Percentiles rank a stretch among this genome's conserved stretches.
These are phyloP conservation scores for Eurotiales sp. DNA, from an alignment of 2,329 filamentous ascomycete genomes.

Conservation along the genomic window DNA sequence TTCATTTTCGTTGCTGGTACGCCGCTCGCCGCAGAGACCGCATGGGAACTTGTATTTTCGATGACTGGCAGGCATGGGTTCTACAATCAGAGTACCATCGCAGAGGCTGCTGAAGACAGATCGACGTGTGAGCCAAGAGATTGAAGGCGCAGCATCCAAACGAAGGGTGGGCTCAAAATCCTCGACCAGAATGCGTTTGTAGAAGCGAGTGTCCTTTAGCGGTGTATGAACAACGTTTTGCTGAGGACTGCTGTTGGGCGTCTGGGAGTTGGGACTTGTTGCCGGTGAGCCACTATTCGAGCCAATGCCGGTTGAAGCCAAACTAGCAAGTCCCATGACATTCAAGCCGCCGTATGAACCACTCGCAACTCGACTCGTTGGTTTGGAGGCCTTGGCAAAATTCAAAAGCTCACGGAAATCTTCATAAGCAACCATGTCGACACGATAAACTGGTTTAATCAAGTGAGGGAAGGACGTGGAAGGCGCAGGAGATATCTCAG, in stretches of 20 bases:
- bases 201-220: constrained; percentile 89
- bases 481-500: constrained; percentile 58
- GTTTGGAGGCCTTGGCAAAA: constrained; percentile 59
- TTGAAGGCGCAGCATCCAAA: constrained; percentile 80
- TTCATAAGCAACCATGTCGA: constrained; percentile 73
- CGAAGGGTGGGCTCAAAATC: constrained; percentile 93
- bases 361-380: constrained; percentile 65
- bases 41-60: constrained; percentile 61
- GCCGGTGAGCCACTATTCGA: constrained; percentile 59
- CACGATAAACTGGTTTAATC: constrained; percentile 76
- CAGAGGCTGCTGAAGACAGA: constrained; percentile 79
- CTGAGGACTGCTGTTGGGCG: constrained; percentile 46
- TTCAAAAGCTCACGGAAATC: constrained; percentile 79
- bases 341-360: constrained; percentile 65
- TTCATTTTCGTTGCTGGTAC: constrained; percentile 66
- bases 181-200: constrained; percentile 81
- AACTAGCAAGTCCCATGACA: constrained; percentile 53
- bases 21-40: constrained; percentile 80
- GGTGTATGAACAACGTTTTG: constrained; percentile 46
- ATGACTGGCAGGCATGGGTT: constrained; percentile 67
- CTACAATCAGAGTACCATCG: constrained; percentile 81
- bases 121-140: constrained; percentile 89
- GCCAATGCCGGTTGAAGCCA: constrained; percentile 27
- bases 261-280: constrained; percentile 38
- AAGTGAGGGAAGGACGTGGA: constrained; percentile 76